Conservation (phyloP, 176 grass and related monocot genomes). For the Oryza meridionalis region DNA sequence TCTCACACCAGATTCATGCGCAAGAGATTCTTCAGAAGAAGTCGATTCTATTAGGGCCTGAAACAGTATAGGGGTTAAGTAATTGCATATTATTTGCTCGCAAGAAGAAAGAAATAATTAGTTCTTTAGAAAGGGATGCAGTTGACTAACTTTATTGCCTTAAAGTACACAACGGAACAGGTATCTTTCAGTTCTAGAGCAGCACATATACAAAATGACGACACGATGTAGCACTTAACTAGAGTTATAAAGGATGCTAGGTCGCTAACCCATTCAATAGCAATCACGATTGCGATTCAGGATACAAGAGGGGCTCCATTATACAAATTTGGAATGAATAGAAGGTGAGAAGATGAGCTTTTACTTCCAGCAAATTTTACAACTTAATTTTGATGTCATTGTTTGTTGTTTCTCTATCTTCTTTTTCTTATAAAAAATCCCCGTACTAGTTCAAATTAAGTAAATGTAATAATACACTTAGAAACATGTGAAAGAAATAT, state of each 20-base stretch:
- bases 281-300: not conserved
- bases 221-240: not conserved
- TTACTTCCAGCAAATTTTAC: not conserved
- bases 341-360: not conserved
- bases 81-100: conserved; percentile 23
- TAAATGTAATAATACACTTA: not conserved
- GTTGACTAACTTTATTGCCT: not conserved
- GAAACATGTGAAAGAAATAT: not conserved
- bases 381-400: not conserved
- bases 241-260: not conserved
- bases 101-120: not conserved
- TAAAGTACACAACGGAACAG: not conserved
- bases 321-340: conserved; percentile 3
- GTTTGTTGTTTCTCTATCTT: not conserved
- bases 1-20: conserved; percentile 79
- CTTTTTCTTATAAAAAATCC: not conserved
- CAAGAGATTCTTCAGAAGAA: conserved; percentile 59
- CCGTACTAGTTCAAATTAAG: not conserved
- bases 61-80: conserved; percentile 41
- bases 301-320: not conserved
- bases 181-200: conserved; percentile 25
- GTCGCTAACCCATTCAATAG: not conserved
- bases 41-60: conserved; percentile 89
- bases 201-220: not conserved
- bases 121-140: not conserved